These are phyloP conservation scores for Paramecium primaurelia DNA, from an alignment of 73 alveolate species.

Conservation along the genomic window DNA sequence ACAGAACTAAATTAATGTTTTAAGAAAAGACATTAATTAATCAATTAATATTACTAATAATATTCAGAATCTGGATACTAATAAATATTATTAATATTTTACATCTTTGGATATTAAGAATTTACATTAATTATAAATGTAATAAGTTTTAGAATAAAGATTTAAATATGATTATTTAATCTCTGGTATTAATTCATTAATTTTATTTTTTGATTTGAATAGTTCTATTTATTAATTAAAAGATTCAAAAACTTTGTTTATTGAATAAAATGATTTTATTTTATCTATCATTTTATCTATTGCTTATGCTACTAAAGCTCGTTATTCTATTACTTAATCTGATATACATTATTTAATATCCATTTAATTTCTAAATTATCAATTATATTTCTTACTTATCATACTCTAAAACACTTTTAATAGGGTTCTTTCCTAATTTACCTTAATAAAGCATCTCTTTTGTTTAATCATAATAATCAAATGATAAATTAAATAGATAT, in stretches of 20 bases:
- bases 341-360: neutral
- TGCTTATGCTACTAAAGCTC: neutral
- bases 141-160: neutral
- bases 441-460: neutral
- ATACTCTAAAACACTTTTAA: neutral
- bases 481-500: neutral
- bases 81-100: neutral
- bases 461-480: neutral
- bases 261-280: neutral
- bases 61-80: neutral
- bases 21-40: neutral
- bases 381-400: neutral
- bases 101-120: neutral
- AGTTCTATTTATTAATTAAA: neutral
- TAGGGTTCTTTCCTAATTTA: neutral
- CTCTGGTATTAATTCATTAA: neutral
- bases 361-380: neutral
- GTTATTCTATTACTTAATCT: neutral
- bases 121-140: neutral
- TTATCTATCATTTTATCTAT: constrained; percentile 13
- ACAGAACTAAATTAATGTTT: neutral
- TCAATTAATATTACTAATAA: neutral
- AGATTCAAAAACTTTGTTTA: neutral
- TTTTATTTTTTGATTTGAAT: neutral
- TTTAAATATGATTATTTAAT: neutral